Evolutionary conservation across 768 basidiomycete species (phyloP), one percentile per base, ranked within the genome.

Genomic region (Mycena haematopus): DNA sequence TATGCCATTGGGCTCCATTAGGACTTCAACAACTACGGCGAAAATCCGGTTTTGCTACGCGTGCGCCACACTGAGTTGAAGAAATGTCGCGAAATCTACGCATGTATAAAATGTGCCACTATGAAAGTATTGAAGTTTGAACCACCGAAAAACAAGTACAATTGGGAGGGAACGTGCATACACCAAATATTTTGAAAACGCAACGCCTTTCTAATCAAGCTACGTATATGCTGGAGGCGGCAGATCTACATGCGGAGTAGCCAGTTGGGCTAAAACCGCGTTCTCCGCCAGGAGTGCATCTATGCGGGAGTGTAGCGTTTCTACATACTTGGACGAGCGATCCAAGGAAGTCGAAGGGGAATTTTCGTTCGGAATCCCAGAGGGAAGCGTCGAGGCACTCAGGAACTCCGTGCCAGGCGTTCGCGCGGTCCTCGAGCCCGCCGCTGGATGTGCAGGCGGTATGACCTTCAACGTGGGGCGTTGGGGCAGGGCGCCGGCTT

Each of bases 211-310:
- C 21, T 10, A 24, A 22, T 22, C 21, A 33, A 31, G 47, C 21
- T 19, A 50, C 10, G 29, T 25, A 52, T 64, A 64, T 15, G 63
- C 58, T 2, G 63, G 63, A 24, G 63, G 63, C 17, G 63, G 63
- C 33, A 36, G 11, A 33, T 46, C 42, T 5, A 11, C 42, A 19
- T 54, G 27, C 3, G 55, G 58, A 9, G 11, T 22, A 3, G 58
- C 58, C 55, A 60, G 35, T 40, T 45, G 27, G 7, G 63, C 35
- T 31, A 65, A 45, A 19, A 40, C 14, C 13, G 57, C 52, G 35
- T 65, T 65, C 44, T 56, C 63, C 54, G 50, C 63, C 50, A 56
- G 4, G 21, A 65, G 36, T 11, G 54, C 50, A 1, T 46, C 14
- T 33, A 65, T 65, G 9, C 55, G 58, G 15, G 55, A 42, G 21